phyloP scores from a whole-genome alignment of 2,329 filamentous ascomycete species.

The Erysiphe neolycopersici region DNA sequence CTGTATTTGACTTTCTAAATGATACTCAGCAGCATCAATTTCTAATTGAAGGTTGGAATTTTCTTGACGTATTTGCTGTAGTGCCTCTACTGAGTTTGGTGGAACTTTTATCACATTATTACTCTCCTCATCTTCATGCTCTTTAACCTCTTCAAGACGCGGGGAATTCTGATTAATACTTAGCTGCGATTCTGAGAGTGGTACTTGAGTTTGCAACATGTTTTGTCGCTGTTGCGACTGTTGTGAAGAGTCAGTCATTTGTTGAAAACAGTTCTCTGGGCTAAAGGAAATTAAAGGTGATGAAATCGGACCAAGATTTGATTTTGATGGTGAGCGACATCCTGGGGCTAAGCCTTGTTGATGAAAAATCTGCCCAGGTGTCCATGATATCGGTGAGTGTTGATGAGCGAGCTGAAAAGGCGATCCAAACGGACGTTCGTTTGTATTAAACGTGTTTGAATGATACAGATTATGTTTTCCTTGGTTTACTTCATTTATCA shows the following conservation, averaged over 20 bases:
- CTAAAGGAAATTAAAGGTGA: conserved; percentile 38
- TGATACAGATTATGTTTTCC: conserved; percentile 41
- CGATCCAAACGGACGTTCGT: conserved; percentile 29
- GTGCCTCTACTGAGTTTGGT: conserved; percentile 23
- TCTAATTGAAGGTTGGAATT: conserved; percentile 60
- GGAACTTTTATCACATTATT: conserved; percentile 14
- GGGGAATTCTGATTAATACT: conserved; percentile 25
- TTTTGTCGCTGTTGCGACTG: conserved; percentile 23
- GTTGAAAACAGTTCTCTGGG: conserved; percentile 14
- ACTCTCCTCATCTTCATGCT: conserved; percentile 36
- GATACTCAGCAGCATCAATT: conserved; percentile 65
- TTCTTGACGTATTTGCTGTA: conserved; percentile 30
- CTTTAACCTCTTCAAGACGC: conserved; percentile 43
- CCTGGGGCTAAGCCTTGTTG: conserved; percentile 23
- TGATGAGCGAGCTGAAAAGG: conserved; percentile 40
- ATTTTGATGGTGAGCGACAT: conserved; percentile 36
- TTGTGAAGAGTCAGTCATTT: conserved; percentile 14
- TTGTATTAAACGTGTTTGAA: conserved; percentile 39
- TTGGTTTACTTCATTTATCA: conserved; percentile 28
- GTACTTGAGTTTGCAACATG: conserved; percentile 23
- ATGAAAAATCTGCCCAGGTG: conserved; percentile 25
- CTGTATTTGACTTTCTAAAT: conserved; percentile 53
- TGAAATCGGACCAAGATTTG: conserved; percentile 26
- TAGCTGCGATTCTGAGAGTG: conserved; percentile 16
- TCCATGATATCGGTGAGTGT: conserved; percentile 31